These are phyloP conservation scores for Nemania bipapillata DNA, from an alignment of 2,329 filamentous ascomycete species.

Conservation along the genomic window DNA sequence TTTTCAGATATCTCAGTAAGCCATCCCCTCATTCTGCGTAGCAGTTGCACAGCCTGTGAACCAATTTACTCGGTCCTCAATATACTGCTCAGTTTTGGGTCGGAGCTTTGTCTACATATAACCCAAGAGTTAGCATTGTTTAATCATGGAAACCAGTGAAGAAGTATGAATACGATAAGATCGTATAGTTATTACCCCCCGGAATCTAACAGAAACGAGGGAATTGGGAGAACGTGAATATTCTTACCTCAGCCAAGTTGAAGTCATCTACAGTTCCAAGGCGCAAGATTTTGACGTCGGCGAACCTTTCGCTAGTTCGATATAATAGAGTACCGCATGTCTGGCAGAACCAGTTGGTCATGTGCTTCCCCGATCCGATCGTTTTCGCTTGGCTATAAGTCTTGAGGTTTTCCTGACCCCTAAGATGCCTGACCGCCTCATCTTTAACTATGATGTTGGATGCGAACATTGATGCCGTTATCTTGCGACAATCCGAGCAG, in stretches of 20 bases:
- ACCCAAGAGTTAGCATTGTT: not conserved
- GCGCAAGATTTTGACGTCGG: constrained; percentile 61
- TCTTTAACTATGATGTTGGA: constrained; percentile 66
- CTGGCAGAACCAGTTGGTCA: constrained; percentile 71
- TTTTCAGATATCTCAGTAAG: not conserved
- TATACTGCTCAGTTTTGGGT: constrained; percentile 64
- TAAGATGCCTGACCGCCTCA: constrained; percentile 58
- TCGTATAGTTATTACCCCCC: not conserved
- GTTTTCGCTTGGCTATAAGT: constrained; percentile 60
- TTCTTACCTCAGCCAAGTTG: constrained; percentile 58
- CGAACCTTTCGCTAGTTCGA: constrained; percentile 58
- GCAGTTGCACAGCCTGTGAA: constrained; percentile 57
- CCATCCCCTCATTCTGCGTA: constrained; percentile 4
- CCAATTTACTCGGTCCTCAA: constrained; percentile 64
- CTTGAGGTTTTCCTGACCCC: constrained; percentile 63
- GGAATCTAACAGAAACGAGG: not conserved
- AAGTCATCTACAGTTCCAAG: constrained; percentile 73
- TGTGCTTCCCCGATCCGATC: constrained; percentile 59
- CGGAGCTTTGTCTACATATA: constrained; percentile 59
- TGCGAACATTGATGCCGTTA: constrained; percentile 71
- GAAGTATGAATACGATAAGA: not conserved
- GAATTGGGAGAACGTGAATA: not conserved
- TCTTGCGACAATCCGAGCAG: constrained; percentile 70
- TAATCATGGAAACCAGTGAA: not conserved
- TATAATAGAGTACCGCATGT: constrained; percentile 72